Evolutionary conservation across 768 basidiomycete species (phyloP).

Genomic region (Amanita exitialis): DNA sequence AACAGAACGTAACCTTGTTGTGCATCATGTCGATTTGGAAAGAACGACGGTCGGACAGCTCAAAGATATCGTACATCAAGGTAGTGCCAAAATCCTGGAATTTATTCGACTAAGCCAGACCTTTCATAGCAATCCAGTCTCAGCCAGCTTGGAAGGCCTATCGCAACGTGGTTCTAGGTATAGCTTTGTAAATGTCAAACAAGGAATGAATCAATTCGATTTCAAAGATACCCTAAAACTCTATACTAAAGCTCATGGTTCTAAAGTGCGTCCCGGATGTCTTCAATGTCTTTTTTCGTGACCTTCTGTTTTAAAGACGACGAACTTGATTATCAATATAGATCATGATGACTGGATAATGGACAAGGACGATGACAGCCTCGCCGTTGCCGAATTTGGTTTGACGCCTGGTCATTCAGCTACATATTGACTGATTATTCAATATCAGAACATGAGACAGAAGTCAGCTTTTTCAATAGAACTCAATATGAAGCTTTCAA

Average conservation of each 20-base stretch:
- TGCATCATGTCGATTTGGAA: conserved; percentile 74
- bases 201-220: background rate
- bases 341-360: conserved; percentile 94
- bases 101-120: background rate
- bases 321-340: conserved; percentile 96
- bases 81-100: conserved; percentile 25
- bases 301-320: conserved; percentile 46
- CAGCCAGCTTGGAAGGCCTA: conserved; percentile 87
- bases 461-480: conserved; percentile 85
- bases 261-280: conserved; percentile 51
- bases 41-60: conserved; percentile 69
- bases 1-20: conserved; percentile 79
- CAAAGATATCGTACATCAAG: conserved; percentile 60
- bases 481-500: conserved; percentile 76
- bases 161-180: conserved; percentile 62
- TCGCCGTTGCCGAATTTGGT: conserved; percentile 78
- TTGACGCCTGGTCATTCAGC: conserved; percentile 14
- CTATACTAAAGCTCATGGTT: conserved; percentile 90
- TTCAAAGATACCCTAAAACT: conserved; percentile 82
- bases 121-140: conserved; percentile 52
- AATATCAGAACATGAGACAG: conserved; percentile 85
- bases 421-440: background rate
- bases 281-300: background rate
- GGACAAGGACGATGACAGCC: conserved; percentile 47
- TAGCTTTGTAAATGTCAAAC: conserved; percentile 2